phyloP scores from a whole-genome alignment of 1,284 basidiomycete genomes.

The Pseudozyma pruni region DNA sequence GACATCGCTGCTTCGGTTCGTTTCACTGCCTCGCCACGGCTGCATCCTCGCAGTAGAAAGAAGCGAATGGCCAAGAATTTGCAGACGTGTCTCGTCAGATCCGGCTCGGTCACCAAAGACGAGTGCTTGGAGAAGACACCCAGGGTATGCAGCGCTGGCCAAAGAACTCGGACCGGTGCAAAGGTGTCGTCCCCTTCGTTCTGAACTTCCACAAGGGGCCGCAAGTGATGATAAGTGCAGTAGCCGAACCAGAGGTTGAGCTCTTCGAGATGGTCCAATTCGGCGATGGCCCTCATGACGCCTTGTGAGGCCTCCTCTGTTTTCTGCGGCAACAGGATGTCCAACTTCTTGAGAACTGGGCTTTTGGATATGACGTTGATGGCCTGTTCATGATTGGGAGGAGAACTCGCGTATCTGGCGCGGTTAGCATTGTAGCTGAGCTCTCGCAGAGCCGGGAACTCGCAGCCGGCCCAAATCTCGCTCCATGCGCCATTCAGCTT shows the following conservation, averaged over 20 bases:
- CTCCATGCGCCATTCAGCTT: conserved; percentile 6
- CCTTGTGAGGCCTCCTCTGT: too few species aligned
- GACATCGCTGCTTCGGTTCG: conserved; percentile 4
- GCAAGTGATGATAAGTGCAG: background rate
- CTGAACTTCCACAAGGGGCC: background rate
- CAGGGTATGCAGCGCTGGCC: conserved; percentile 1
- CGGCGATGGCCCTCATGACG: background rate
- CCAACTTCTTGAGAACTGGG: conserved; percentile 1
- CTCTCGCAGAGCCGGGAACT: conserved; percentile 6
- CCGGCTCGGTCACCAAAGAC: background rate
- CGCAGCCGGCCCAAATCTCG: background rate
- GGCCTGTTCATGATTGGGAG: background rate
- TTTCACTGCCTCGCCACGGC: background rate
- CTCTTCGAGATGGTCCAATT: conserved; percentile 6
- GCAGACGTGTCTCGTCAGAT: background rate
- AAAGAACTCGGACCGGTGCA: background rate
- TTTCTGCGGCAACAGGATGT: conserved; percentile 2
- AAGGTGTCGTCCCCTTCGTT: background rate
- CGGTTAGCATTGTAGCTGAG: background rate
- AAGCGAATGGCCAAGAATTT: background rate
- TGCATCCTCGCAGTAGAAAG: conserved; percentile 2
- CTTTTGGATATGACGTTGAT: background rate
- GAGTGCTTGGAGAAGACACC: background rate
- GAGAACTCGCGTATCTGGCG: background rate
- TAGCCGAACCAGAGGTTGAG: background rate